Evolutionary conservation across 108 stramenopile species (phyloP).

Genomic region (Epithemia pelagica): DNA sequence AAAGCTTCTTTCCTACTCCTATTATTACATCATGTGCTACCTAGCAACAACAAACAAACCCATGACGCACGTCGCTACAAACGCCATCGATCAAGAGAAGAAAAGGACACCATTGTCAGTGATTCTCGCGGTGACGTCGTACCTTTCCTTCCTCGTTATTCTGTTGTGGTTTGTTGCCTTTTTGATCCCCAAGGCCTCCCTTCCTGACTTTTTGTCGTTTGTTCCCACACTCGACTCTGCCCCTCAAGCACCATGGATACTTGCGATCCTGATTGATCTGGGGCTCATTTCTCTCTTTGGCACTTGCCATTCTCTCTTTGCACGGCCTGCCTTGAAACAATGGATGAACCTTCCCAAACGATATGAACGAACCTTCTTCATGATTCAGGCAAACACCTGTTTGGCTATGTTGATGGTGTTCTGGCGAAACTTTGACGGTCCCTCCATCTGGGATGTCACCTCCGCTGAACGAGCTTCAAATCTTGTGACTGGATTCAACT

Average conservation of each 20-base stretch:
- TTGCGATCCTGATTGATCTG: too few relatives aligned
- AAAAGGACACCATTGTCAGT: not conserved
- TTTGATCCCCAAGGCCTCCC: not conserved
- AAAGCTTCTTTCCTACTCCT: too few relatives aligned
- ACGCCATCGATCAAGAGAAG: too few relatives aligned
- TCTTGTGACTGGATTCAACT: not conserved
- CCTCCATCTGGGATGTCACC: not conserved
- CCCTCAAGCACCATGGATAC: too few relatives aligned
- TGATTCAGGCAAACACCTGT: not conserved
- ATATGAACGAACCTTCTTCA: not conserved
- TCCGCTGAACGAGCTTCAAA: not conserved
- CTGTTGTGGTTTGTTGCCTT: not conserved
- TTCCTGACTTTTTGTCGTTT: not conserved
- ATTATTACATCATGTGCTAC: too few relatives aligned
- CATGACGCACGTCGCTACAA: too few relatives aligned
- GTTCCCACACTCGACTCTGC: not conserved
- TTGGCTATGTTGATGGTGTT: not conserved
- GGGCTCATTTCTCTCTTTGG: constrained; percentile 1
- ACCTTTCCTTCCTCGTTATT: not conserved
- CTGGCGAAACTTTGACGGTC: not conserved
- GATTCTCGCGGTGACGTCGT: not conserved
- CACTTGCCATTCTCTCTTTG: not conserved
- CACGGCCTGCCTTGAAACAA: not conserved
- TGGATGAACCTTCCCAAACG: not conserved
- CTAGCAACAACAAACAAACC: too few relatives aligned